phyloP scores from a whole-genome alignment of 2,329 filamentous ascomycete genomes.

The Dactylellina sp. region DNA sequence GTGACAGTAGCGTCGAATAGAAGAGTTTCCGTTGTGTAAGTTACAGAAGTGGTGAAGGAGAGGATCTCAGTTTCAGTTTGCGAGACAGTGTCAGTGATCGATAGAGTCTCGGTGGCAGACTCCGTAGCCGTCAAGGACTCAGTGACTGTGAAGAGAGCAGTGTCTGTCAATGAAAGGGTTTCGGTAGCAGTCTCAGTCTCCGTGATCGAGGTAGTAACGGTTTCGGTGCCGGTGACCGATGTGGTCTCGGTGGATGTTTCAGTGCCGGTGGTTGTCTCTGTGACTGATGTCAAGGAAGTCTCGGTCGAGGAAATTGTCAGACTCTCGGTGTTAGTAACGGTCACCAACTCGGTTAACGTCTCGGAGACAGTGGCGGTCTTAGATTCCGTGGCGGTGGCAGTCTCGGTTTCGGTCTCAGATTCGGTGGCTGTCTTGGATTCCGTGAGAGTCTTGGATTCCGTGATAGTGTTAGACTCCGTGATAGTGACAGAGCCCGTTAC shows the following conservation, averaged over 20 bases:
- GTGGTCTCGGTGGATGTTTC: not conserved
- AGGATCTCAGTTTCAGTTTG: not conserved
- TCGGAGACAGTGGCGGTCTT: no score
- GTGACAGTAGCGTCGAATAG: not conserved
- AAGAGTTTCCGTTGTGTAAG: not conserved
- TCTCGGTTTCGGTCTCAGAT: no score
- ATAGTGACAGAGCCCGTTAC: conserved; percentile 6
- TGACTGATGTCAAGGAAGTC: no score
- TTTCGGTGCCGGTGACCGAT: not conserved
- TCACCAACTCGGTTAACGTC: no score
- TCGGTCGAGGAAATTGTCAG: no score
- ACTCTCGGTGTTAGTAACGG: no score
- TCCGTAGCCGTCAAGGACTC: conserved; percentile 3
- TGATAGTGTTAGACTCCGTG: not conserved
- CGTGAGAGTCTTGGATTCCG: not conserved
- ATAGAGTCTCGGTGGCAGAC: not conserved
- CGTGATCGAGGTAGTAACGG: not conserved
- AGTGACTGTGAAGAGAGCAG: not conserved
- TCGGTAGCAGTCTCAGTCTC: not conserved
- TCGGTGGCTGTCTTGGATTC: not conserved
- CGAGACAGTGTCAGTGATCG: not conserved
- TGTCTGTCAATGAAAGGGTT: not conserved
- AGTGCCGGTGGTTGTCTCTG: not conserved
- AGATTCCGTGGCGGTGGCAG: no score
- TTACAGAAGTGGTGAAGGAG: not conserved